phyloP scores from a whole-genome alignment of 768 basidiomycete species.

The Amanita exitialis region DNA sequence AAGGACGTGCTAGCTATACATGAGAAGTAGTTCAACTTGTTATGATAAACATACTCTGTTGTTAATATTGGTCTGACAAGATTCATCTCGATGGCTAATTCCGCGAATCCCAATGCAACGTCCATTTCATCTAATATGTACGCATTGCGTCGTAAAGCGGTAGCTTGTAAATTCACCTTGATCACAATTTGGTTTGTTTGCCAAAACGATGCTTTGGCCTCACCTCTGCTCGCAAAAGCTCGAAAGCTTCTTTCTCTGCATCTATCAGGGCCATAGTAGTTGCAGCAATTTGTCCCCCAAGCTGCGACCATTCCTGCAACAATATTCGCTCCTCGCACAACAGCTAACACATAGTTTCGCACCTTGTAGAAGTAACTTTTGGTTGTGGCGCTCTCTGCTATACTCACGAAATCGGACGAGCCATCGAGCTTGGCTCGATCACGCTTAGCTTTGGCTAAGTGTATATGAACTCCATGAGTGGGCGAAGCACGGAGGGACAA shows the following conservation, averaged over 20 bases:
- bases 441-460: conserved; percentile 54
- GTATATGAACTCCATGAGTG: conserved; percentile 66
- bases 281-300: conserved; percentile 61
- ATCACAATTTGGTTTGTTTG: background rate
- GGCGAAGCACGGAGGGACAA: conserved; percentile 62
- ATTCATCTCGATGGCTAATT: conserved; percentile 66
- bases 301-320: conserved; percentile 59
- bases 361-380: conserved; percentile 63
- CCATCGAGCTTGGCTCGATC: conserved; percentile 40
- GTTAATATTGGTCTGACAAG: conserved; percentile 64
- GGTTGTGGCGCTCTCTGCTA: conserved; percentile 58
- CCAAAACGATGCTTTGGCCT: background rate
- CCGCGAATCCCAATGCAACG: conserved; percentile 72
- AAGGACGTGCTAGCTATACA: conserved; percentile 36
- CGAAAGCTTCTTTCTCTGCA: conserved; percentile 70
- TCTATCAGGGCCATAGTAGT: conserved; percentile 37
- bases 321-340: background rate
- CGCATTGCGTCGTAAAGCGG: conserved; percentile 60
- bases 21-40: background rate
- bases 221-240: conserved; percentile 58
- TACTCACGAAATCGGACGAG: conserved; percentile 40
- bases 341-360: conserved; percentile 7
- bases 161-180: conserved; percentile 54
- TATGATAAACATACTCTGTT: conserved; percentile 44
- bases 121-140: conserved; percentile 83